phyloP scores from a whole-genome alignment of 148 eudicot species.

The Tetragonia tetragonoides region DNA sequence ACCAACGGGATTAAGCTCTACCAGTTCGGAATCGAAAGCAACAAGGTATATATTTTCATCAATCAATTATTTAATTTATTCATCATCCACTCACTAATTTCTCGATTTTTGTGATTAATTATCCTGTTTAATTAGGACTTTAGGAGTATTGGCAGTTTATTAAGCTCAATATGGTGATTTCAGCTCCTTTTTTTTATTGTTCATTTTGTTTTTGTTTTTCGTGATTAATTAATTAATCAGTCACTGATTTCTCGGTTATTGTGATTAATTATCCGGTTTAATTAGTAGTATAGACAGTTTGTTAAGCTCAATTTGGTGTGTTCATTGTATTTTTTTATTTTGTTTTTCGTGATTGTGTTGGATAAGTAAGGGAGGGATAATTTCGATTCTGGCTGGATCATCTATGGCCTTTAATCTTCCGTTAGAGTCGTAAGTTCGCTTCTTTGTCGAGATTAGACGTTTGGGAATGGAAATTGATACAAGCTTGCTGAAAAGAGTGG shows the following conservation, averaged over 20 bases:
- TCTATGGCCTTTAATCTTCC: neutral
- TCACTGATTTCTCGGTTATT: neutral
- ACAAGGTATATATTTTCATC: conserved; percentile 43
- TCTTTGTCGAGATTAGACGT: neutral
- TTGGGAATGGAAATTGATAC: neutral
- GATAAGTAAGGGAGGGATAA: neutral
- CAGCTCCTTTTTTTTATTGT: neutral
- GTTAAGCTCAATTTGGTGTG: neutral
- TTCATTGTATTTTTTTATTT: neutral
- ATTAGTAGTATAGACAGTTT: neutral
- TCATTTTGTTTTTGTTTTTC: neutral
- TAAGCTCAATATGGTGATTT: neutral
- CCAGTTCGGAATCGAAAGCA: conserved; percentile 83
- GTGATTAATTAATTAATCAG: too few relatives aligned
- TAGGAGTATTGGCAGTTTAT: neutral
- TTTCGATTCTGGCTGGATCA: neutral
- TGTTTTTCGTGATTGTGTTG: neutral
- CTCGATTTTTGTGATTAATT: neutral
- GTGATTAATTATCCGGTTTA: neutral
- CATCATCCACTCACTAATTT: neutral
- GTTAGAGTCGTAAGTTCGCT: neutral
- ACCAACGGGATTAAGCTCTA: conserved; percentile 66
- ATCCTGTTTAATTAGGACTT: neutral
- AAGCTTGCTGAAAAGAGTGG: neutral
- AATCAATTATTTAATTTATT: too few relatives aligned